Conservation (phyloP, 306 rosid species). For the Lithocarpus polystachyus region DNA sequence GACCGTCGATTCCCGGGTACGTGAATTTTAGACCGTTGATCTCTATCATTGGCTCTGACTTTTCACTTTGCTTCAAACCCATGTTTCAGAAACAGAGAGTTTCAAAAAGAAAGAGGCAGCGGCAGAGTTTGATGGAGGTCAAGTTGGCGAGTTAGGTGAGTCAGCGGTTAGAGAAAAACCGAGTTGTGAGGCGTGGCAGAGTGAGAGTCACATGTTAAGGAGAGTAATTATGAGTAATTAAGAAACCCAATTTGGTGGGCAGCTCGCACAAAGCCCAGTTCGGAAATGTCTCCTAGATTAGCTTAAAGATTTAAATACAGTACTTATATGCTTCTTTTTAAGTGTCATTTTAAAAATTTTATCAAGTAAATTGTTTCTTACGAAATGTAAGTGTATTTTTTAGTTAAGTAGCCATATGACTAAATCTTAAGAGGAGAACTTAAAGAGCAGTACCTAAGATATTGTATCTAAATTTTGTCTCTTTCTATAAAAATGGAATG, state of each 20-base stretch:
- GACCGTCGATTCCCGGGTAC: conserved; percentile 95
- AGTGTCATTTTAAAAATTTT: too few species aligned
- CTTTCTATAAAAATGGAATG: too few species aligned
- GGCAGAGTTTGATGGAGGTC: not conserved
- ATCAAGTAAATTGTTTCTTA: too few species aligned
- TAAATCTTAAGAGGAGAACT: too few species aligned
- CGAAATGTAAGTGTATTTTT: too few species aligned
- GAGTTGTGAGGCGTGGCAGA: conserved; percentile 23
- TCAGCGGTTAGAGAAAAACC: not conserved
- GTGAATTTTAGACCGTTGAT: conserved; percentile 67
- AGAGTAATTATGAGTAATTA: too few species aligned
- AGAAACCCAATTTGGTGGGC: not conserved
- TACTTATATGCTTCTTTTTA: too few species aligned
- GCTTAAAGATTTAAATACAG: too few species aligned
- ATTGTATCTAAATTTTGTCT: too few species aligned
- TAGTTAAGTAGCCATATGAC: too few species aligned
- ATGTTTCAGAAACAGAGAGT: conserved; percentile 5
- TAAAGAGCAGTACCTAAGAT: too few species aligned
- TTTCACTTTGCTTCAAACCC: conserved; percentile 24
- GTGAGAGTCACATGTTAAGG: not conserved
- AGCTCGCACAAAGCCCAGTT: not conserved
- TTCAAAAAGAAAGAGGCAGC: not conserved
- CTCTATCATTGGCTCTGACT: conserved; percentile 40
- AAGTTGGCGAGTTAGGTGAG: conserved; percentile 2
- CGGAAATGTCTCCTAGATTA: too few species aligned